A percentile compares a stretch with the other conserved stretches of the same genome.
Evolutionary conservation across 208 protist species (phyloP).

Genomic region (Leptomonas pyrrhocoris): DNA sequence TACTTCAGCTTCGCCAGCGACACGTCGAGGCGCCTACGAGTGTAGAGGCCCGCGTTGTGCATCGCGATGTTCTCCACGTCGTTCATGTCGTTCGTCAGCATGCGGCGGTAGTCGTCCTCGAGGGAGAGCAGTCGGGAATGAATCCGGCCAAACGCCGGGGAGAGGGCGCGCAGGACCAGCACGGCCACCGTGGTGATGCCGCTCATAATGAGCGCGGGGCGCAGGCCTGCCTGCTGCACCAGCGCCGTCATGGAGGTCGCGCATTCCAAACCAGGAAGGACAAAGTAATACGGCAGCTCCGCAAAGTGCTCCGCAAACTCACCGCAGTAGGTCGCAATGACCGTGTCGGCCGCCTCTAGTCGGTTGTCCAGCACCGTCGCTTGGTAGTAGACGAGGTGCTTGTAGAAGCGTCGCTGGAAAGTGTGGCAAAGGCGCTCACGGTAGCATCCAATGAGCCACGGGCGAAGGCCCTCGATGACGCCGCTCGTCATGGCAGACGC

Average conservation of each 20-base stretch:
- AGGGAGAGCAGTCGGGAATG: slow-evolving; percentile 69
- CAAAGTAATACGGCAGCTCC: slow-evolving; percentile 90
- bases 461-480: slow-evolving; percentile 72
- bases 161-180: slow-evolving; percentile 54
- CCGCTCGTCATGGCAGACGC: slow-evolving; percentile 53
- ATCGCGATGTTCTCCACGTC: slow-evolving; percentile 88
- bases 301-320: slow-evolving; percentile 92
- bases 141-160: slow-evolving; percentile 80
- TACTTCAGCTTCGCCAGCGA: slow-evolving; percentile 67
- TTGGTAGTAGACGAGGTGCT: slow-evolving; percentile 82
- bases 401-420: slow-evolving; percentile 85
- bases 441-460: slow-evolving; percentile 85
- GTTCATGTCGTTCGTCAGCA: slow-evolving; percentile 68
- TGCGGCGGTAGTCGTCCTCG: slow-evolving; percentile 82
- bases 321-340: slow-evolving; percentile 84
- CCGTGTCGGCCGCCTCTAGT: slow-evolving; percentile 74
- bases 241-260: slow-evolving; percentile 63
- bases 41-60: slow-evolving; percentile 70
- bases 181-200: slow-evolving; percentile 56
- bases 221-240: slow-evolving; percentile 56
- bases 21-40: slow-evolving; percentile 54
- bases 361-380: slow-evolving; percentile 77
- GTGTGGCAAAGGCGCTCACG: slow-evolving; percentile 73
- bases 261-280: slow-evolving; percentile 73
- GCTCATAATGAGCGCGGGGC: slow-evolving; percentile 50